phyloP scores from a whole-genome alignment of 2,329 filamentous ascomycete genomes.

The Diplocarpon mali region DNA sequence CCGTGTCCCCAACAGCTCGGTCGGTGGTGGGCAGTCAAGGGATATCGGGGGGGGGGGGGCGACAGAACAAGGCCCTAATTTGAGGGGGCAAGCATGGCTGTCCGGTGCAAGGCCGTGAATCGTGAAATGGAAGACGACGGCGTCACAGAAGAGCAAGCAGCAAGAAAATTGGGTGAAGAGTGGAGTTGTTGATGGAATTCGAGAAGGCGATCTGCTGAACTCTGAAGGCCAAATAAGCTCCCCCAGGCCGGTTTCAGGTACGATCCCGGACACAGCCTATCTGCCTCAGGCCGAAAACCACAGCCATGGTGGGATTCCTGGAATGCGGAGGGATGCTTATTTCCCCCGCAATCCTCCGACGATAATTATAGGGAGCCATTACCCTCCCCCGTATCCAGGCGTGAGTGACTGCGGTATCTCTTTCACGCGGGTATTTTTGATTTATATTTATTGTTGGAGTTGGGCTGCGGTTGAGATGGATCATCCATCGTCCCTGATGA shows the following conservation, averaged over 20 bases:
- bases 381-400: too few relatives aligned
- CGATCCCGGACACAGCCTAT: too few relatives aligned
- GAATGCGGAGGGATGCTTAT: too few relatives aligned
- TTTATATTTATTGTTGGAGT: too few relatives aligned
- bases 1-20: slow-evolving; percentile 5
- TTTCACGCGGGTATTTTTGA: too few relatives aligned
- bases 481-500: too few relatives aligned
- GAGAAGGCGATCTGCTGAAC: background rate
- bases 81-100: background rate
- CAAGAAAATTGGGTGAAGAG: background rate
- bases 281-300: background rate
- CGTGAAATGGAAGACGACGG: background rate
- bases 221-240: slow-evolving; percentile 4
- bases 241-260: background rate
- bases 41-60: too few relatives aligned
- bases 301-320: too few relatives aligned
- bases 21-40: background rate
- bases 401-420: too few relatives aligned
- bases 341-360: too few relatives aligned
- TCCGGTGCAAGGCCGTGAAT: background rate
- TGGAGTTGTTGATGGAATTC: background rate
- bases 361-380: too few relatives aligned
- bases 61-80: background rate
- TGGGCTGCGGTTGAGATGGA: too few relatives aligned
- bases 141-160: background rate